Base-by-base conservation (phyloP, 306 rosid species). In the Heteromeles arbutifolia region DNA sequence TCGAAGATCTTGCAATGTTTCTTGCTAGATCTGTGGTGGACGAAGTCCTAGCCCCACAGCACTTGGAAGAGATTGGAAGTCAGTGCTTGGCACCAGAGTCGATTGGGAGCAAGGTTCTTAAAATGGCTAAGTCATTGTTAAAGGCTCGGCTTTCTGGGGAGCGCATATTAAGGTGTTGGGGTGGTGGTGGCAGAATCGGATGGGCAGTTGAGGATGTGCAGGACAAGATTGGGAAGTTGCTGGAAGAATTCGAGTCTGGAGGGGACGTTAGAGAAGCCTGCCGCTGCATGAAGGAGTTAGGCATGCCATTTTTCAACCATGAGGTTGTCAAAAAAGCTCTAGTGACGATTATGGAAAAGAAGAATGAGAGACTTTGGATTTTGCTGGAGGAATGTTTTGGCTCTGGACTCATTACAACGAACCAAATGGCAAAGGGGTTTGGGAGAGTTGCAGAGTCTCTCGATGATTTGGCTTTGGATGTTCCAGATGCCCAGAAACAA, bases 1-100 rank as follows among this genome's bases (percentile, higher is more conserved):
- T 84, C 7, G 92, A 90, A 79, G 96, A 90, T 82, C 96, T 90
- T 66, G 93, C 92, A 1, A 85, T 90, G 91, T 90, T 90, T 82
- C 78, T 88, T 9, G 90, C 96, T 9, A 86, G 96, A 82, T 81
- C 96, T 28, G 87, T 83, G 3, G 89, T 88, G 25, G 96, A 90
- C 73, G 96, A 90, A 85, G 88, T 86, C 43, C 37, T 90, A 22
- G 87, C 96, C 9, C 96, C 96, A 21, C 88, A 88, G 3, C 81
- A 90, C 54, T 78, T 90, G 25, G 92, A 88, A 84, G 96, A 90
- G 84, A 86, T 90, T 69, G 90, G 90, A 79, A 77, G 84, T 44
- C 86, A 86, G 62, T 78, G 69, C 70, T 22, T 76, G 19, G 80
- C 86, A 15, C 74, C 41, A 44, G 88, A 79, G 52, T 87, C 89